A percentile compares a stretch with the other conserved stretches of the same genome.
phyloP scores from a whole-genome alignment of 2,329 filamentous ascomycete species.

The Pyricularia pennisetigena region DNA sequence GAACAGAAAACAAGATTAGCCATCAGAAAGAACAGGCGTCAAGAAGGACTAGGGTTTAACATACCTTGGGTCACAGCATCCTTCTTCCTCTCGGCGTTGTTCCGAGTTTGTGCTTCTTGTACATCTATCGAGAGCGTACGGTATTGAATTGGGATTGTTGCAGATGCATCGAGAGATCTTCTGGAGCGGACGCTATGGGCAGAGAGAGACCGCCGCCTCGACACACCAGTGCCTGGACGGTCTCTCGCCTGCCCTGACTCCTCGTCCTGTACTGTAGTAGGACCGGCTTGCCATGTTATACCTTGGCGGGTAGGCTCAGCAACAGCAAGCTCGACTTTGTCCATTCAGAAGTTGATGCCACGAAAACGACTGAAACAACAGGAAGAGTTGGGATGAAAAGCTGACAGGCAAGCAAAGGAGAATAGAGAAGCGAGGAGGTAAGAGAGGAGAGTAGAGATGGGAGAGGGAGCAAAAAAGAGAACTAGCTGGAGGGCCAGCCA shows the following conservation, averaged over 20 bases:
- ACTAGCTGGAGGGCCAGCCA: background rate
- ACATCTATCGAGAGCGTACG: constrained; percentile 47
- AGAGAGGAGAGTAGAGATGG: background rate
- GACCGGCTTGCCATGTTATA: constrained; percentile 1
- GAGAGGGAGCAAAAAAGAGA: background rate
- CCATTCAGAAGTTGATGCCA: background rate
- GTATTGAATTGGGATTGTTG: constrained; percentile 42
- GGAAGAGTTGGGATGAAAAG: background rate
- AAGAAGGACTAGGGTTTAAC: background rate
- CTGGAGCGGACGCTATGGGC: constrained; percentile 28
- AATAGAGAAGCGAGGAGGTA: background rate
- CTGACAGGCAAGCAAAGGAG: background rate
- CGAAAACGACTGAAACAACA: background rate
- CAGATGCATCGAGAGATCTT: constrained; percentile 23
- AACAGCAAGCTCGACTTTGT: background rate
- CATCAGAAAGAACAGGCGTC: background rate
- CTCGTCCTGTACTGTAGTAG: constrained; percentile 4
- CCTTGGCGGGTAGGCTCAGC: constrained; percentile 1
- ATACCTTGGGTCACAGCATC: constrained; percentile 14
- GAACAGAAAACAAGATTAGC: background rate
- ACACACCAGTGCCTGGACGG: constrained; percentile 2
- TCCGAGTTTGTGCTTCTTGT: constrained; percentile 38
- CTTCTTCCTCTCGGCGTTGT: constrained; percentile 30
- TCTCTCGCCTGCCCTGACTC: constrained; percentile 2
- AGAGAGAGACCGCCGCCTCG: constrained; percentile 24